Evolutionary conservation across 1,284 basidiomycete genomes (phyloP), one percentile per base, ranked within the genome.

Genomic region (Acaromyces ingoldii): DNA sequence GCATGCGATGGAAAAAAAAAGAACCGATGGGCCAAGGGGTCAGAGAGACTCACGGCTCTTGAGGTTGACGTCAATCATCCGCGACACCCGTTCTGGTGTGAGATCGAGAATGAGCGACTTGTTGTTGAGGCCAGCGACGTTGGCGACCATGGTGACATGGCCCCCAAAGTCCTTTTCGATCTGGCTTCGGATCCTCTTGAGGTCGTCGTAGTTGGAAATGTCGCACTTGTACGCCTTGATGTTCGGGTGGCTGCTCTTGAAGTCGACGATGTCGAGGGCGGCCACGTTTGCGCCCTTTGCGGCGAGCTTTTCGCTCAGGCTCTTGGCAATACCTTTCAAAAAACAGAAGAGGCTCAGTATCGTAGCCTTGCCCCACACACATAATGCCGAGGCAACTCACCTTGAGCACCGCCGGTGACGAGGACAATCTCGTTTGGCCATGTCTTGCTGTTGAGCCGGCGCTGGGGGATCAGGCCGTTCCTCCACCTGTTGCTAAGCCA

Each of bases 241-340:
- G 48, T 53, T 53, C 24, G 51, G 25, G 30, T 50, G 44, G 17
- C n/a, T 33, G 5, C 39, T 13, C 30, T 53, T 54, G 31, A 52
- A 40, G 51, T 51, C 36, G 15, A 54, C 26, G 25, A 57, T 40
- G 25, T 57, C 55, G 34, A 55, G 15, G 21, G 37, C 43, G 3
- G 40, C 55, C 4, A 57, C 55, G 26, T 55, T 49, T 9, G 51
- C 51, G 6, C 55, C 55, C 33, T 48, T 55, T 10, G 28, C 17
- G n/a, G 38, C 41, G 11, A 51, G 31, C 42, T 13, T 30, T 31
- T 52, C 52, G 15, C 10, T 7, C 15, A 36, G 51, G 13, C n/a
- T n/a, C 22, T 45, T 45, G 24, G 29, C 42, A 34, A 45, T 45
- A 13, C 42, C 38, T 40, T 19, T 19, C 13, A 13, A 11, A 34